Evolutionary conservation across 1,284 basidiomycete species (phyloP), one percentile per base, ranked within the genome.

Genomic region (Moesziomyces sp.): DNA sequence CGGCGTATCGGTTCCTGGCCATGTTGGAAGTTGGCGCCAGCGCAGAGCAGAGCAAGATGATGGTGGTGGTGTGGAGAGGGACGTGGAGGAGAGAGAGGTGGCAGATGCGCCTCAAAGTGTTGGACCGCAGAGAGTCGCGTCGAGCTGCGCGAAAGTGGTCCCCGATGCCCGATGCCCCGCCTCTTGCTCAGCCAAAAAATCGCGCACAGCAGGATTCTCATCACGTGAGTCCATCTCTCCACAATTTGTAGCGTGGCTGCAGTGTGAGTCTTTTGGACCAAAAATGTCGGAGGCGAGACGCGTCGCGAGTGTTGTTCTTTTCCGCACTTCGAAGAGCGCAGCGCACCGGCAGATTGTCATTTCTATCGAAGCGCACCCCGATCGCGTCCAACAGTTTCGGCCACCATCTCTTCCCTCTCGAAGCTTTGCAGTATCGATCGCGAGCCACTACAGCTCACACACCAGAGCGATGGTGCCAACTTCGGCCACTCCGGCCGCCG

Each of bases 231-330:
- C 3, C 48, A 13, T 1, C 28, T 48, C 46, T 46, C 43, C 28
- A 47, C 54, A 26, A 52, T 40, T 18, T 40, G 26, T 1, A 45
- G 24, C 40, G 28, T 28, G 40, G 19, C 24, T 38, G 30, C 19
- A 26, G 38, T 28, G 6, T 26, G 24, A 4, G 24, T 7, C 24
- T 28, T 28, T 16, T 43, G 26, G n/a, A 18, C 19, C 8, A 33
- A 33, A 13, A 33, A 33, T 28, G 30, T 33, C 30, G 30, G 13
- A 35, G 28, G 30, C 23, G 44, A 45, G 60, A 70, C 67, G 67
- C 67, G 67, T 64, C 67, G 67, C 52, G 30, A 48, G 67, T 70
- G 67, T 70, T 64, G 67, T 70, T 70, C 61, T 70, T 38, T 28
- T 28, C 26, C 26, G 26, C 5, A 28, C 26, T 1, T 28, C 26